Conservation (phyloP, 23 red algal species). For the Gracilaria vermiculophylla region DNA sequence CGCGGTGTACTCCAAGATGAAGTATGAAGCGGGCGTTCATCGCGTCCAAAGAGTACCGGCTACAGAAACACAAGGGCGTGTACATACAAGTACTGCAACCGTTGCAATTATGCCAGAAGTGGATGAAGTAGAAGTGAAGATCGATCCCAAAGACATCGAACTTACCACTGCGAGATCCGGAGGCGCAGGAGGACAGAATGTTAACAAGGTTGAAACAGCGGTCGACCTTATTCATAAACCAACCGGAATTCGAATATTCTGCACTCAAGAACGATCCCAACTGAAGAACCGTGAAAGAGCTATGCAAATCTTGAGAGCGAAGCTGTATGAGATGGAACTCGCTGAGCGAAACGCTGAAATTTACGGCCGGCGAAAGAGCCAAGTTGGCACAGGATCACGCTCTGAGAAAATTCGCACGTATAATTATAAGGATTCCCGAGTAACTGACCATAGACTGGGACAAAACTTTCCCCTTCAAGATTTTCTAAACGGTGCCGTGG, state of each 20-base stretch:
- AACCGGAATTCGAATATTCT: constrained; percentile 92
- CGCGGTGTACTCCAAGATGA: constrained; percentile 89
- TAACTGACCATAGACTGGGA: constrained; percentile 91
- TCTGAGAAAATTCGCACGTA: constrained; percentile 99
- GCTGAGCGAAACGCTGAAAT: constrained; percentile 84
- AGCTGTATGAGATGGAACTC: constrained; percentile 94
- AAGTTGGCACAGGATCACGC: constrained; percentile 95
- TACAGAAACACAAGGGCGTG: constrained; percentile 87
- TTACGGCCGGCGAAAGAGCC: constrained; percentile 72
- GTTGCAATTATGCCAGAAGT: constrained; percentile 97
- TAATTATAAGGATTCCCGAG: constrained; percentile 97
- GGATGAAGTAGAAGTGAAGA: constrained; percentile 97
- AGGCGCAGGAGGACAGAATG: constrained; percentile 98
- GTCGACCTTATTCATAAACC: constrained; percentile 95
- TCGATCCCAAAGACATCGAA: constrained; percentile 96
- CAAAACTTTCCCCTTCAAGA: constrained; percentile 85
- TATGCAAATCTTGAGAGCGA: constrained; percentile 98
- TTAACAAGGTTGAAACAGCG: constrained; percentile 99
- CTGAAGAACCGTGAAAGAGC: constrained; percentile 94
- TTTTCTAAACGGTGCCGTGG: constrained; percentile 89
- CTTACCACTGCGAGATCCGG: constrained; percentile 92
- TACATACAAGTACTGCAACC: constrained; percentile 94
- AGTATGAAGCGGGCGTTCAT: constrained; percentile 96
- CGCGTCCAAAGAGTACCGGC: constrained; percentile 93
- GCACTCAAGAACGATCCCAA: constrained; percentile 92